Percentiles rank a stretch among this genome's conserved stretches.
These are phyloP conservation scores for Truncatella angustata DNA, from an alignment of 2,329 filamentous ascomycete species.

Conservation along the genomic window DNA sequence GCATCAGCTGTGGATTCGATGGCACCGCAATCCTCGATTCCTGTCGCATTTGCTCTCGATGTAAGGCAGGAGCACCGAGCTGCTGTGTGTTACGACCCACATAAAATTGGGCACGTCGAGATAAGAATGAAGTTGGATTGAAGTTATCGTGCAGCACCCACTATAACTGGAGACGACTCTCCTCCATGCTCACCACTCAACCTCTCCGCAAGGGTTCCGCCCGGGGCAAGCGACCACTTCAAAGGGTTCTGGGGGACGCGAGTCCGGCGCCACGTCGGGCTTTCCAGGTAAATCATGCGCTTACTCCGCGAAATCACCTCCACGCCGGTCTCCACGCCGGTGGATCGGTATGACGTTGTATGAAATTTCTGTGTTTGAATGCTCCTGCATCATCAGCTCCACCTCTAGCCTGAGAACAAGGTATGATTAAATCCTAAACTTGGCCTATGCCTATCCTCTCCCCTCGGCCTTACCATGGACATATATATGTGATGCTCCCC, in stretches of 20 bases:
- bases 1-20: background rate
- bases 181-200: background rate
- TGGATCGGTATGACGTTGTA: background rate
- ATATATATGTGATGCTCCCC: conserved; percentile 2
- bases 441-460: background rate
- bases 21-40: background rate
- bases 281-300: background rate
- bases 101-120: conserved; percentile 5
- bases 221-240: background rate
- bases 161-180: background rate
- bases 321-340: conserved; percentile 3
- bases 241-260: conserved; percentile 1
- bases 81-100: background rate
- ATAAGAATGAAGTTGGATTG: conserved; percentile 7
- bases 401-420: conserved; percentile 1
- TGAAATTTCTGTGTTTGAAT: background rate
- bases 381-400: background rate
- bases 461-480: conserved; percentile 7
- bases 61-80: conserved; percentile 5
- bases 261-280: conserved; percentile 3
- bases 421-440: background rate
- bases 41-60: background rate
- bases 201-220: background rate
- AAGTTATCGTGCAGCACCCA: background rate
- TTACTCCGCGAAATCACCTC: conserved; percentile 6